These are phyloP conservation scores for Sodiomyces alkalinus DNA, from an alignment of 2,329 filamentous ascomycete species.

Conservation along the genomic window DNA sequence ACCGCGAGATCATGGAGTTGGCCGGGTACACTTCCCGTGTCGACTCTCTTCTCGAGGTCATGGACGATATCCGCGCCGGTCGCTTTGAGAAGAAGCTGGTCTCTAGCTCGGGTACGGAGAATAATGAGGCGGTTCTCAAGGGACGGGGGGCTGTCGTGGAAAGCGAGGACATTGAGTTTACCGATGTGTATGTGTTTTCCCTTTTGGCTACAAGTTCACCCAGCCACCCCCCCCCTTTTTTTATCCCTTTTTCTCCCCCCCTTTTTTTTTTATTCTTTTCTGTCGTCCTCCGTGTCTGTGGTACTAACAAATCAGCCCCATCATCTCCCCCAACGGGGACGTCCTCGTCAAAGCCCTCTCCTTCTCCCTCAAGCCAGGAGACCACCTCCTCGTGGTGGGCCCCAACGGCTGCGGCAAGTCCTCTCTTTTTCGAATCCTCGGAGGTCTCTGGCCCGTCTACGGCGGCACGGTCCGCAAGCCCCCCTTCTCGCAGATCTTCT, in stretches of 20 bases:
- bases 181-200: slow-evolving; percentile 53
- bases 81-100: slow-evolving; percentile 95
- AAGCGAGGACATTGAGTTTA: slow-evolving; percentile 71
- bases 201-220: neutral
- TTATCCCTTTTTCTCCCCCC: too few relatives aligned
- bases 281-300: too few relatives aligned
- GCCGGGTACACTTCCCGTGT: slow-evolving; percentile 92
- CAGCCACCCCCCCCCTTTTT: neutral
- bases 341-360: slow-evolving; percentile 75
- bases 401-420: slow-evolving; percentile 97
- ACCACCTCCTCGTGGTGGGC: slow-evolving; percentile 87
- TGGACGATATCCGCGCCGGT: slow-evolving; percentile 81
- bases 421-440: slow-evolving; percentile 87
- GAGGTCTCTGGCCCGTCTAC: slow-evolving; percentile 94
- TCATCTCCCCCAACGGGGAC: slow-evolving; percentile 93
- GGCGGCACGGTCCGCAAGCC: slow-evolving; percentile 88
- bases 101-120: slow-evolving; percentile 67
- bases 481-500: slow-evolving; percentile 86
- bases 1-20: slow-evolving; percentile 91
- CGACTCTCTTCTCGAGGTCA: slow-evolving; percentile 76
- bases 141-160: slow-evolving; percentile 72
- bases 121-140: slow-evolving; percentile 68
- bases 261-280: too few relatives aligned
- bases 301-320: slow-evolving; percentile 41
- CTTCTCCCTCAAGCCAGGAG: slow-evolving; percentile 72